Evolutionary conservation across 2,329 filamentous ascomycete genomes (phyloP), one percentile per base, ranked within the genome.

Genomic region (Talaromyces rugulosus): DNA sequence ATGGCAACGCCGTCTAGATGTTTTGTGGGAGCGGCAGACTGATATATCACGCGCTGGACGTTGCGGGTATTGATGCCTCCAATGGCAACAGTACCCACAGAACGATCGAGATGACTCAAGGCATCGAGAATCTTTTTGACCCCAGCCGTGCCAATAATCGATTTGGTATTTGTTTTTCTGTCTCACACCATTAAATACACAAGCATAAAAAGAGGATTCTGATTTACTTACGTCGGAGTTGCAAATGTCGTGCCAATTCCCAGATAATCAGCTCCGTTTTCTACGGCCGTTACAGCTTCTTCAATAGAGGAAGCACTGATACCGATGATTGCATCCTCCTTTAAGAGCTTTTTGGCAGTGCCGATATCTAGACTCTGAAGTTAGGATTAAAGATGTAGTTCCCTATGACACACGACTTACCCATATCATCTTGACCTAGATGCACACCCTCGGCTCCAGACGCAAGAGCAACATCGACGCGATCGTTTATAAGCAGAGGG

Each of bases 341-440:
- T 92, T 0, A 98, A 83, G 2, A 97, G 76, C 27, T 78, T 81
- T 62, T 91, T 89, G 2, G 92, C 93, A 44, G 83, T 87, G 62
- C 36, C 18, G 47, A 58, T 42, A 53, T 5, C 56, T n/a, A 4
- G n/a, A 6, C 27, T 47, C 30, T 6, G n/a, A 14, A 36, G 34
- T 63, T 7, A 63, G 27, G 34, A 51, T 28, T 55, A 44, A 14
- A 44, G 50, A 23, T 33, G 18, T 27, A 58, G 47, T n/a, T 42
- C 53, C 34, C 55, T 30, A 40, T 27, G 44, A 40, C 18, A 6
- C 7, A 8, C n/a, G n/a, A 75, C 82, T 67, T 75, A 90, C 89
- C 82, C 81, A 96, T 88, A 75, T 98, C 94, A 83, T 97, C 93
- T 79, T 98, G 94, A 6, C 95, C 95, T 56, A 98, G 85, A 74